Conservation (phyloP, 148 eudicot species). For the Spergularia bocconei region DNA sequence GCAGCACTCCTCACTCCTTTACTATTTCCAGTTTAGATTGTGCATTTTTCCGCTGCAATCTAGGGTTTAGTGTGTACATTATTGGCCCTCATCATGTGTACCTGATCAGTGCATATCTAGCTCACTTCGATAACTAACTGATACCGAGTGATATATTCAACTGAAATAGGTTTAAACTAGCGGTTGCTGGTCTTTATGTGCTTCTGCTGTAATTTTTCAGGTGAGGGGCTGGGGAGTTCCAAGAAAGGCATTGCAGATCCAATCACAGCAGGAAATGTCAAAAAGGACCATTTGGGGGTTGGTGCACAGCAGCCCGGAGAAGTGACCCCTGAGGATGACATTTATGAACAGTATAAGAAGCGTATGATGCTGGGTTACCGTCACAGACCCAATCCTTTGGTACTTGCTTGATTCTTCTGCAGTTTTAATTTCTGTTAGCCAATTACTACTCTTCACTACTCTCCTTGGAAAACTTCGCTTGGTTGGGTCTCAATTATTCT, state of each 20-base stretch:
- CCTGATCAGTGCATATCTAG: background rate
- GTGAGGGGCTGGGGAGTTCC: slow-evolving; percentile 95
- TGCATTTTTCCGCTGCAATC: background rate
- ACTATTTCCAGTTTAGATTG: background rate
- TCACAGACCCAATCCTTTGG: slow-evolving; percentile 93
- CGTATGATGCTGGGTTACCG: slow-evolving; percentile 97
- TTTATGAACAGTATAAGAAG: slow-evolving; percentile 97
- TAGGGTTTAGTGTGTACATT: background rate
- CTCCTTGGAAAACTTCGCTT: background rate
- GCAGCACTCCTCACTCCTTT: background rate
- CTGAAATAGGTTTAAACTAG: background rate
- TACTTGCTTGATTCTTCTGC: slow-evolving; percentile 18
- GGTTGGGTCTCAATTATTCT: background rate
- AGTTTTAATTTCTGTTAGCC: background rate
- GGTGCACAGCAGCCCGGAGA: slow-evolving; percentile 95
- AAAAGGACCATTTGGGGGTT: slow-evolving; percentile 76
- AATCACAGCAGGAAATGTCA: slow-evolving; percentile 79
- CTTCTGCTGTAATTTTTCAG: slow-evolving; percentile 34
- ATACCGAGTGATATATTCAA: background rate
- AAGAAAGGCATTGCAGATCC: slow-evolving; percentile 92
- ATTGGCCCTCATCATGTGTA: background rate
- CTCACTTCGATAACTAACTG: background rate
- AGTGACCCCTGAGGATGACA: slow-evolving; percentile 90
- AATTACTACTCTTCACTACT: background rate
- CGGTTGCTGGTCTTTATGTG: background rate